Percentiles rank a stretch among this genome's conserved stretches.
These are phyloP conservation scores for Xylaria sp. DNA, from an alignment of 2,329 filamentous ascomycete species.

Conservation along the genomic window DNA sequence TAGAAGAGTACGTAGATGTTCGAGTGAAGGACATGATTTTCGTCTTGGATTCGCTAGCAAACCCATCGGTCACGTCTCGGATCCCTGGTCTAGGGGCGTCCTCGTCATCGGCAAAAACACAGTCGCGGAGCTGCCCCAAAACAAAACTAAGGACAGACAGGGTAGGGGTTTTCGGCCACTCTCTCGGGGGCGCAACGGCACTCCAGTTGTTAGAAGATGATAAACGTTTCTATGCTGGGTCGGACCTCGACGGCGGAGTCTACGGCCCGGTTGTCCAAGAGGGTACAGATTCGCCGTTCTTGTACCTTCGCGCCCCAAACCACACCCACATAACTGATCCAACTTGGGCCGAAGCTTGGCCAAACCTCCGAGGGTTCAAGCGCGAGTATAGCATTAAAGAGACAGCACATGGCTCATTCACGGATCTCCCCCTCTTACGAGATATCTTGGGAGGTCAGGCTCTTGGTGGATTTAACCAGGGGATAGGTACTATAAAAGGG, in stretches of 20 bases:
- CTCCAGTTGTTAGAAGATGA: conserved; percentile 39
- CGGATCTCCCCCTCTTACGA: conserved; percentile 20
- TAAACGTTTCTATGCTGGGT: conserved; percentile 43
- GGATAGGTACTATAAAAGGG: conserved; percentile 11
- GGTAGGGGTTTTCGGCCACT: conserved; percentile 48
- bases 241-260: conserved; percentile 49
- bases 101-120: not conserved
- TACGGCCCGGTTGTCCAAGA: conserved; percentile 22
- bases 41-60: conserved; percentile 43
- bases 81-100: conserved; percentile 41
- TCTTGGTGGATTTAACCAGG: not conserved
- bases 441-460: conserved; percentile 11
- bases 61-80: conserved; percentile 35
- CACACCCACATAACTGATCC: conserved; percentile 25
- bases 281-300: conserved; percentile 28
- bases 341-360: conserved; percentile 22
- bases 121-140: conserved; percentile 31
- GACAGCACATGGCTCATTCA: conserved; percentile 34
- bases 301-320: conserved; percentile 17
- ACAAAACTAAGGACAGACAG: conserved; percentile 38
- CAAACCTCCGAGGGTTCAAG: conserved; percentile 28
- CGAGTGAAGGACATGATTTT: conserved; percentile 47
- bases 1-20: conserved; percentile 32
- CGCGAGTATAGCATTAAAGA: conserved; percentile 24
- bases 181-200: conserved; percentile 47